A percentile compares a stretch with the other conserved stretches of the same genome.
Evolutionary conservation across 331 rosid species (phyloP).

Genomic region (Rhamnella rubrinervis): DNA sequence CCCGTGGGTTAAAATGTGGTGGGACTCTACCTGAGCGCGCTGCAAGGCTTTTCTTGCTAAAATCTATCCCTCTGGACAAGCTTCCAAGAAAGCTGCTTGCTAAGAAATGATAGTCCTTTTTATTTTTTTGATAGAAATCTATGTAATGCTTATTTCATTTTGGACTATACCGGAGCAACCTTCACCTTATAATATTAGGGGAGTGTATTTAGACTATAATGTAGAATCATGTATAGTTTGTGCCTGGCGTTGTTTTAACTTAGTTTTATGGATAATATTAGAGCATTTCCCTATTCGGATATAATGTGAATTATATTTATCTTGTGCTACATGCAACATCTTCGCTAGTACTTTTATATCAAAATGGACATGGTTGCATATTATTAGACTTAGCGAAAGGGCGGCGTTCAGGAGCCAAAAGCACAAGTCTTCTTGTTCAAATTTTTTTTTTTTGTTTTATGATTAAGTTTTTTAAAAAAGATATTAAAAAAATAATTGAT

Average conservation of each 20-base stretch:
- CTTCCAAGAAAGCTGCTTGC: slow-evolving; percentile 87
- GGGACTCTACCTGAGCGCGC: slow-evolving; percentile 91
- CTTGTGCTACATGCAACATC: too few species aligned
- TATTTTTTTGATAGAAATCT: background rate
- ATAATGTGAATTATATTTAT: background rate
- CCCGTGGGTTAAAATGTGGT: slow-evolving; percentile 79
- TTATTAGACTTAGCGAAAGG: too few species aligned
- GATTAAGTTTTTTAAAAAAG: too few species aligned
- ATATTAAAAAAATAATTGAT: too few species aligned
- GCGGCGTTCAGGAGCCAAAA: too few species aligned
- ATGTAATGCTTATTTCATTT: background rate
- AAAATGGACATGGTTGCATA: too few species aligned
- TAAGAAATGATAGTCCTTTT: slow-evolving; percentile 45
- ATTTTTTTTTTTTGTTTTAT: too few species aligned
- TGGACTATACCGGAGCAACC: background rate
- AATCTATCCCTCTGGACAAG: slow-evolving; percentile 71
- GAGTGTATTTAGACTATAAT: too few species aligned
- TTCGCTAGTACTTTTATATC: too few species aligned
- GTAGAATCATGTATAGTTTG: too few species aligned
- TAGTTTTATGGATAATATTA: slow-evolving; percentile 12
- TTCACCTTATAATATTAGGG: background rate
- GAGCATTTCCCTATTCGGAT: background rate
- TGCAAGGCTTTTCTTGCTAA: slow-evolving; percentile 83
- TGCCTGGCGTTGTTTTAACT: too few species aligned
- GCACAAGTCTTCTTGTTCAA: too few species aligned